phyloP scores from a whole-genome alignment of 148 eudicot species.

The Arctostaphylos glauca region DNA sequence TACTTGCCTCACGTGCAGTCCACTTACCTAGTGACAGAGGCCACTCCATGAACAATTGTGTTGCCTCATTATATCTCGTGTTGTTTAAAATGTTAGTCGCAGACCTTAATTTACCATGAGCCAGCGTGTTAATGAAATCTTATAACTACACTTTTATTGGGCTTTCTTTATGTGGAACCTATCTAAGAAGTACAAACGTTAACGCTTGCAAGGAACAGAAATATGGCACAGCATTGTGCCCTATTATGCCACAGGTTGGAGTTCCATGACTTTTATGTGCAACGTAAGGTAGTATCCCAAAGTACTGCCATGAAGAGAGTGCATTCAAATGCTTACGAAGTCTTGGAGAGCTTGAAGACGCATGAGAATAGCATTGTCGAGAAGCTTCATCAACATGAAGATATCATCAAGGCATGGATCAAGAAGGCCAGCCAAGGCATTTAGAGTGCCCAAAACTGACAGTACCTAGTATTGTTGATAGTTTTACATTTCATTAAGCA shows the following conservation, averaged over 20 bases:
- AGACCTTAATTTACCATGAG: not conserved
- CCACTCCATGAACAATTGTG: not conserved
- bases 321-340: not conserved
- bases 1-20: not conserved
- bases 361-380: not conserved
- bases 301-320: not conserved
- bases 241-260: not conserved
- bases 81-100: not conserved
- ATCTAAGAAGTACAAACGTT: not conserved
- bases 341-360: not conserved
- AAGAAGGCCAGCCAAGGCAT: not conserved
- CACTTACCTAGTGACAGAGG: not conserved
- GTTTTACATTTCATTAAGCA: too few relatives aligned
- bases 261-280: not conserved
- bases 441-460: not conserved
- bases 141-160: not conserved
- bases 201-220: not conserved
- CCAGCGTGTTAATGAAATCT: not conserved
- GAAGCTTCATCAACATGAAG: not conserved
- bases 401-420: not conserved
- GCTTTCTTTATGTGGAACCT: not conserved
- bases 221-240: not conserved
- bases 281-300: not conserved
- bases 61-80: not conserved
- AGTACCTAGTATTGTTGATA: not conserved